These are phyloP conservation scores for Parietaria judaica DNA, from an alignment of 306 rosid species.

Conservation along the genomic window DNA sequence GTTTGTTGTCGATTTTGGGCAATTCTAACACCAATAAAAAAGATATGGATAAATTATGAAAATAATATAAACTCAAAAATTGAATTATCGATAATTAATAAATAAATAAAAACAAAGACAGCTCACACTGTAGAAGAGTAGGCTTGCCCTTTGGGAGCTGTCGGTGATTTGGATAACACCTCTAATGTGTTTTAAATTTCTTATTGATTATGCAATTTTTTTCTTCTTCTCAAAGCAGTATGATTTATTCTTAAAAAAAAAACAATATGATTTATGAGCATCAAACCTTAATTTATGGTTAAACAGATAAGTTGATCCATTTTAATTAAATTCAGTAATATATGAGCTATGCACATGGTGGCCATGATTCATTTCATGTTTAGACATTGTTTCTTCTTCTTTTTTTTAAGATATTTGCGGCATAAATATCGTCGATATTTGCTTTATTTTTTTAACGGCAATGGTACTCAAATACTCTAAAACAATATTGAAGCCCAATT, in stretches of 20 bases:
- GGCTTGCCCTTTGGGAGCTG: constrained; percentile 3
- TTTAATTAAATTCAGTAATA: too few relatives aligned
- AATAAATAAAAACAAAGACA: neutral
- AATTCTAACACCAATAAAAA: too few relatives aligned
- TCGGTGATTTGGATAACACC: constrained; percentile 4
- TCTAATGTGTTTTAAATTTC: neutral
- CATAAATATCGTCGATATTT: too few relatives aligned
- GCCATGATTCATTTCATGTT: constrained; percentile 1
- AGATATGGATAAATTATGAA: too few relatives aligned
- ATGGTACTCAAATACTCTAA: too few relatives aligned
- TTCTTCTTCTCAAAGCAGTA: neutral
- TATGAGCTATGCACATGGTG: neutral
- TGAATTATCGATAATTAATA: too few relatives aligned
- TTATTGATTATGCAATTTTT: neutral
- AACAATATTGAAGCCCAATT: too few relatives aligned
- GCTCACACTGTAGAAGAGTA: constrained; percentile 8
- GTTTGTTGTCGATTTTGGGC: too few relatives aligned
- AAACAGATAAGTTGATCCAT: too few relatives aligned
- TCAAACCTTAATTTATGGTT: too few relatives aligned
- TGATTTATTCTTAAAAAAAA: neutral
- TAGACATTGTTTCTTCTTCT: neutral
- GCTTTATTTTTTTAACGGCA: too few relatives aligned
- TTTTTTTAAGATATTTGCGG: neutral
- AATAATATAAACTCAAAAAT: too few relatives aligned
- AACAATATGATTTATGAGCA: neutral